Evolutionary conservation across 192 early-diverging fungal species (phyloP).

Genomic region (Jimgerdemannia flammicorona): DNA sequence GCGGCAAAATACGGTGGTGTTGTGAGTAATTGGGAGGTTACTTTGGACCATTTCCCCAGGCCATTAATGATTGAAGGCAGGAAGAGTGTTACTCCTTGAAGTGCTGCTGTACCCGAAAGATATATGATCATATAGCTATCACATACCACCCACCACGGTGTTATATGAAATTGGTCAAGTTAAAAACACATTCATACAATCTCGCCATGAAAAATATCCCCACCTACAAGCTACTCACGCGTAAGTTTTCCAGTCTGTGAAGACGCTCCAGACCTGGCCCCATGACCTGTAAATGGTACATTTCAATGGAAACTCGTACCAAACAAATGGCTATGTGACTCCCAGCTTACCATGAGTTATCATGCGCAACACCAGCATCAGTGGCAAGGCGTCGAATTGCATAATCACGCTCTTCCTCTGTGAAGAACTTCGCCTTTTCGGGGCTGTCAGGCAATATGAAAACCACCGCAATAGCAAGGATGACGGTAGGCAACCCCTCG

Average conservation of each 20-base stretch:
- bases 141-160: too few relatives aligned
- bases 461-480: conserved; percentile 28
- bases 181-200: too few relatives aligned
- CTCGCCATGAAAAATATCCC: too few relatives aligned
- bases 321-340: too few relatives aligned
- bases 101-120: background rate
- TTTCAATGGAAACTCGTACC: conserved; percentile 27
- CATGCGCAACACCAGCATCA: conserved; percentile 32
- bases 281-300: conserved; percentile 9
- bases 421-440: conserved; percentile 3
- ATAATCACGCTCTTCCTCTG: conserved; percentile 14
- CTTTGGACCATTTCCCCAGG: background rate
- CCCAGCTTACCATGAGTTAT: background rate
- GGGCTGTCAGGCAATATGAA: conserved; percentile 42
- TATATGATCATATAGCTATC: conserved; percentile 5
- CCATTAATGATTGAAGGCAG: background rate
- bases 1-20: background rate
- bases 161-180: too few relatives aligned
- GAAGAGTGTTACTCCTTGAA: conserved; percentile 10
- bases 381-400: conserved; percentile 32
- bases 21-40: background rate
- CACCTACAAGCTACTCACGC: background rate
- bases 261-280: conserved; percentile 13
- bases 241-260: conserved; percentile 15
- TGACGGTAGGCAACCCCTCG: conserved; percentile 57